phyloP scores from a whole-genome alignment of 768 basidiomycete species.

The Russula foetens region DNA sequence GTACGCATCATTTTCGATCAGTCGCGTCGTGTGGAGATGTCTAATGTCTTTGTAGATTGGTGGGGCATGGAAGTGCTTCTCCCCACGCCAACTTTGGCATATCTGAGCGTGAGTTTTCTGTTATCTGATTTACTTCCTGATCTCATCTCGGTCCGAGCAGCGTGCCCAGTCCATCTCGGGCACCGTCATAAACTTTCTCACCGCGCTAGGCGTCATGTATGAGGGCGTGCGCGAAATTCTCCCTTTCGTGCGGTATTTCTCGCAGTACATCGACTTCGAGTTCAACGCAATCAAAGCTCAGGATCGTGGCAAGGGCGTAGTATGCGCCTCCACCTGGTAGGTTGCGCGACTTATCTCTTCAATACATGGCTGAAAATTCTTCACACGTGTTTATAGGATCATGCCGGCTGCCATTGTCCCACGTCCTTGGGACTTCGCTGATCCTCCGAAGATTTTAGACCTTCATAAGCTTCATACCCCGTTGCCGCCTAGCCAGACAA shows the following conservation, averaged over 20 bases:
- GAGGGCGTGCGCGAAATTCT: constrained; percentile 76
- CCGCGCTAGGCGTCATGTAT: constrained; percentile 59
- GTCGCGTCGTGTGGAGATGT: not conserved
- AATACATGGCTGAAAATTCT: not conserved
- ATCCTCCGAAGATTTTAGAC: constrained; percentile 23
- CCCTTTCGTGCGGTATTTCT: constrained; percentile 77
- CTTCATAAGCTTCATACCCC: not conserved
- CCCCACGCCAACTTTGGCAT: constrained; percentile 58
- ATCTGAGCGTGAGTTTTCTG: constrained; percentile 42
- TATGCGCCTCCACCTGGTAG: constrained; percentile 86
- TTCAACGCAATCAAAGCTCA: constrained; percentile 55
- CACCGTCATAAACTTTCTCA: constrained; percentile 64
- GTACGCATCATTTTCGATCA: constrained; percentile 35
- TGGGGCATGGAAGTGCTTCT: constrained; percentile 81
- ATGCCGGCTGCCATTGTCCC: constrained; percentile 75
- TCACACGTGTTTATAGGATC: constrained; percentile 37
- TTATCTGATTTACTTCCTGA: not conserved
- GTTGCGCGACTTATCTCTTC: constrained; percentile 16
- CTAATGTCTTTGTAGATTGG: constrained; percentile 51
- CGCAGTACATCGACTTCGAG: constrained; percentile 72
- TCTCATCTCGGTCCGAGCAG: constrained; percentile 27
- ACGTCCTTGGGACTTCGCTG: constrained; percentile 70
- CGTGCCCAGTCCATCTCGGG: constrained; percentile 51
- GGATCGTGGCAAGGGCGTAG: constrained; percentile 67
- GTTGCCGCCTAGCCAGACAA: not conserved